Conservation (phyloP, 2,329 filamentous ascomycete species). For the Zalaria obscura region DNA sequence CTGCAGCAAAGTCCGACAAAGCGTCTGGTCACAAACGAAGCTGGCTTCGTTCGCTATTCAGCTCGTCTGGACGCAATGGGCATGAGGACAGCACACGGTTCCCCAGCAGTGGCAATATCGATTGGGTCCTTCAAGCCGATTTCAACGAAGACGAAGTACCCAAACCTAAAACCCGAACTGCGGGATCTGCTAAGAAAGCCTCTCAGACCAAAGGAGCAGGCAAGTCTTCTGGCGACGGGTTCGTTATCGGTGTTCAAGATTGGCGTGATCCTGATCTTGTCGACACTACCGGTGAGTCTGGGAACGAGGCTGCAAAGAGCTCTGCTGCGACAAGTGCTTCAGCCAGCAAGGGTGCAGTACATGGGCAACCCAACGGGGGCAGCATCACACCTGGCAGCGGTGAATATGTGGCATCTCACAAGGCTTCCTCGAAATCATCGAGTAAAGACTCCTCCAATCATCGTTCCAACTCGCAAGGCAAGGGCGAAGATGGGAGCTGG, state of each 20-base stretch:
- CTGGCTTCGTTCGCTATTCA: slow-evolving; percentile 32
- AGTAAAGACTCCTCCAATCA: too few relatives aligned
- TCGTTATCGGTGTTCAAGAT: slow-evolving; percentile 73
- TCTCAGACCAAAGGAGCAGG: slow-evolving; percentile 14
- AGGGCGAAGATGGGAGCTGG: background rate
- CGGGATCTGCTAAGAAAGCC: slow-evolving; percentile 12
- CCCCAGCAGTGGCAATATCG: slow-evolving; percentile 58
- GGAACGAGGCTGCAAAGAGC: slow-evolving; percentile 12
- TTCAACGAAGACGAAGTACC: slow-evolving; percentile 41
- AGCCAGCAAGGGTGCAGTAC: slow-evolving; percentile 14
- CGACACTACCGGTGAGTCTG: slow-evolving; percentile 5
- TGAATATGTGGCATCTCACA: slow-evolving; percentile 42
- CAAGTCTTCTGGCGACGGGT: slow-evolving; percentile 41
- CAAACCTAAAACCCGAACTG: slow-evolving; percentile 8
- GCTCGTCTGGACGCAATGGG: slow-evolving; percentile 5
- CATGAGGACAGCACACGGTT: slow-evolving; percentile 42
- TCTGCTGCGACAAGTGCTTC: slow-evolving; percentile 15
- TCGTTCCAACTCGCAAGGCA: background rate
- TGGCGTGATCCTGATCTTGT: slow-evolving; percentile 71
- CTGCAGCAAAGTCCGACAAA: slow-evolving; percentile 9
- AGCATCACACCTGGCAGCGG: slow-evolving; percentile 60
- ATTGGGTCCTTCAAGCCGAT: slow-evolving; percentile 58
- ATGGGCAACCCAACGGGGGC: slow-evolving; percentile 41
- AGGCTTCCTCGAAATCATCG: too few relatives aligned
- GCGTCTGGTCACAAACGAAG: slow-evolving; percentile 7